Percentiles rank a stretch among this genome's conserved stretches.
Evolutionary conservation across 805 yeast species (phyloP).

Genomic region (Yarrowia bubula): DNA sequence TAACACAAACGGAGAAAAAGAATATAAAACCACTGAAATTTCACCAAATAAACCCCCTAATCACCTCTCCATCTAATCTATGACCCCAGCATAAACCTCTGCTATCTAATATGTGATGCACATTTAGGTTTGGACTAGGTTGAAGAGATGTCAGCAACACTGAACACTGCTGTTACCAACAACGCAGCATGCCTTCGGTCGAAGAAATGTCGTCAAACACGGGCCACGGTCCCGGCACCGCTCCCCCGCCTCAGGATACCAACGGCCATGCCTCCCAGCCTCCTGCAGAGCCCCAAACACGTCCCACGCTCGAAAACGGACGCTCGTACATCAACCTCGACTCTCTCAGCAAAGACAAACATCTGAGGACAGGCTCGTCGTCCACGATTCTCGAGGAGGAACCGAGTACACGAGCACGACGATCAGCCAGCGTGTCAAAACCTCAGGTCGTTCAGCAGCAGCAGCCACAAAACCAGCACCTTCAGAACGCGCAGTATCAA

Average conservation of each 20-base stretch:
- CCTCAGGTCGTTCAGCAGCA: not conserved
- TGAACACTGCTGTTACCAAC: not conserved
- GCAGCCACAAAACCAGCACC: not conserved
- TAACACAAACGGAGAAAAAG: no score
- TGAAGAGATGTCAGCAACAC: conserved; percentile 22
- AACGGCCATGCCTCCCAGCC: conserved; percentile 8
- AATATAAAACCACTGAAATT: no score
- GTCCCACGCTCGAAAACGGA: conserved; percentile 18
- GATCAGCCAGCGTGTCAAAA: conserved; percentile 11
- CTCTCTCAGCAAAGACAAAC: conserved; percentile 25
- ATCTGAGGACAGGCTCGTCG: not conserved
- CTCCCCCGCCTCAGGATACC: not conserved
- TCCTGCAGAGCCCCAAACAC: not conserved
- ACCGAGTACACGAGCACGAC: conserved; percentile 6
- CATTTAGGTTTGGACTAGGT: conserved; percentile 9
- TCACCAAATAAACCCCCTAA: no score
- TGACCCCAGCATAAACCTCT: no score
- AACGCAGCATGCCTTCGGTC: conserved; percentile 23
- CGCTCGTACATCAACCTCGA: conserved; percentile 26
- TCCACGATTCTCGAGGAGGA: conserved; percentile 12
- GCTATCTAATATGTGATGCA: no score
- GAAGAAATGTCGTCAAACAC: conserved; percentile 6
- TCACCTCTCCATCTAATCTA: no score
- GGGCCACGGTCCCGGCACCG: conserved; percentile 2
- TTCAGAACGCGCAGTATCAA: not conserved